Conservation (phyloP, 139 green algal genomes). For the Tetradesmus obliquus region DNA sequence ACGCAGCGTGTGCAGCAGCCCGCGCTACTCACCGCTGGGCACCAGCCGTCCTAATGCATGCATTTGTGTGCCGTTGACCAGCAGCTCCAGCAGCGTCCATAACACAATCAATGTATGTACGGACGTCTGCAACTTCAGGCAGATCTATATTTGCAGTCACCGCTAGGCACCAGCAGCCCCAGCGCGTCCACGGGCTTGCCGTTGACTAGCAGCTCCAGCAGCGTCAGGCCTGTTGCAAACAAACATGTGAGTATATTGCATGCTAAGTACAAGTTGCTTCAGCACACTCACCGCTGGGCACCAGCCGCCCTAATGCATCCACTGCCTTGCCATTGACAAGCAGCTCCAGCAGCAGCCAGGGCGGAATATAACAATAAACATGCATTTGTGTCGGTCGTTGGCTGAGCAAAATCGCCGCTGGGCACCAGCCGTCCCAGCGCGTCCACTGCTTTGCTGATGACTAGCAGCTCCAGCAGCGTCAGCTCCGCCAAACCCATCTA, state of each 20-base stretch:
- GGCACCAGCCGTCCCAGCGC: conserved; percentile 26
- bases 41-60: too few relatives aligned
- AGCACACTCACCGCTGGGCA: not conserved
- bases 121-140: too few relatives aligned
- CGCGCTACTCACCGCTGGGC: too few relatives aligned
- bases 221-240: too few relatives aligned
- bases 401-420: too few relatives aligned
- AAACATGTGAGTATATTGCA: too few relatives aligned
- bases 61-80: not conserved
- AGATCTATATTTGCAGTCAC: not conserved
- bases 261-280: too few relatives aligned
- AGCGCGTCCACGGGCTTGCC: conserved; percentile 1
- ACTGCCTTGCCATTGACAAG: conserved; percentile 40
- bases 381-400: too few relatives aligned
- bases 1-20: too few relatives aligned
- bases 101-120: not conserved
- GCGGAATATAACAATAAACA: too few relatives aligned
- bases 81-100: not conserved
- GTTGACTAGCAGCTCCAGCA: not conserved
- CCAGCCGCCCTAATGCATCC: conserved; percentile 25
- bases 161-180: not conserved
- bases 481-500: conserved; percentile 65
- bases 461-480: conserved; percentile 39
- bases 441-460: conserved; percentile 31
- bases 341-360: conserved; percentile 30